These are phyloP conservation scores for Psidium friedrichsthalianum DNA, from an alignment of 345 rosid species.

Conservation along the genomic window DNA sequence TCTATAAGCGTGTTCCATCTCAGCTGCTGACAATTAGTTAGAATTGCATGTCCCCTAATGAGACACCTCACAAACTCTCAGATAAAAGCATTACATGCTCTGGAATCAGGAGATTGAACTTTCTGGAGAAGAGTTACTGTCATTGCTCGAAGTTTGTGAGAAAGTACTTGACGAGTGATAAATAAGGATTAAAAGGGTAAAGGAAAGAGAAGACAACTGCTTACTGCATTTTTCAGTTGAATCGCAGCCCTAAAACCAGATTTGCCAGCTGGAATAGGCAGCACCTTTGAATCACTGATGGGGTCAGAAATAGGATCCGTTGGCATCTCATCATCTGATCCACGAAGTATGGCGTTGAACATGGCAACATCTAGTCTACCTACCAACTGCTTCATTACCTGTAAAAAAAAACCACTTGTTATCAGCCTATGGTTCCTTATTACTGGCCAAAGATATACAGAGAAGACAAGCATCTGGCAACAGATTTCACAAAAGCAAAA, in stretches of 20 bases:
- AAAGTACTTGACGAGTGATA: neutral
- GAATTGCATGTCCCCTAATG: neutral
- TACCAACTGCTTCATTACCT: conserved; percentile 74
- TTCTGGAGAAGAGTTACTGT: neutral
- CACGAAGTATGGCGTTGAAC: conserved; percentile 96
- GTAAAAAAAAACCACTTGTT: conserved; percentile 1
- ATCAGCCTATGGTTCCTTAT: neutral
- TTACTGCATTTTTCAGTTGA: conserved; percentile 86
- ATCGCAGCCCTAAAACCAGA: conserved; percentile 87
- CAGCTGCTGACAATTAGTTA: neutral
- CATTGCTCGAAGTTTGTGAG: neutral
- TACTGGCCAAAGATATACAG: neutral
- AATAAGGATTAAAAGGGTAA: neutral
- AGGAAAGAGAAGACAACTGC: conserved; percentile 5
- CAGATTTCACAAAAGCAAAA: neutral
- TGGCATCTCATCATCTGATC: conserved; percentile 88
- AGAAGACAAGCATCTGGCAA: neutral
- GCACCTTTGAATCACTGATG: conserved; percentile 75
- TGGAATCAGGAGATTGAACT: neutral
- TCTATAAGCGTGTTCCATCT: neutral
- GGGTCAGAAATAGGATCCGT: conserved; percentile 96
- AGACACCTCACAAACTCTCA: neutral
- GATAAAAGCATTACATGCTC: neutral
- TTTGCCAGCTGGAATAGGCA: conserved; percentile 83
- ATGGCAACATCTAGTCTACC: conserved; percentile 86